A percentile compares a stretch with the other conserved stretches of the same genome.
Evolutionary conservation across 23 red algal species (phyloP).

Genomic region (Cyanidioschyzon merolae): DNA sequence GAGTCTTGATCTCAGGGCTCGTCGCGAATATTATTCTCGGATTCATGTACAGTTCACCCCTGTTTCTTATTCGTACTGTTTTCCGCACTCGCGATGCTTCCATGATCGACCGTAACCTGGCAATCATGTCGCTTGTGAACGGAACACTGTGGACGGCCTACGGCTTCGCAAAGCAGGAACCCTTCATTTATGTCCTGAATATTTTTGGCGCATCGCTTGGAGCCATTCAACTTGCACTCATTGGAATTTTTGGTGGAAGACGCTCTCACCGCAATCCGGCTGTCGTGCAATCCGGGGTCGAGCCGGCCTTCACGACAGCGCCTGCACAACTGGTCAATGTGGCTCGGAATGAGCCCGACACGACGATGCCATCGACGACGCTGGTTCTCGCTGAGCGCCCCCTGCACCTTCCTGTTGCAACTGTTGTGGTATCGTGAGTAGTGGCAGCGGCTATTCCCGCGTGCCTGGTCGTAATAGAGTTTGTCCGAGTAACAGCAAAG

Average conservation of each 20-base stretch:
- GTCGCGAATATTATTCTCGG: slow-evolving; percentile 16
- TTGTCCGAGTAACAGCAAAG: too few relatives aligned
- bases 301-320: not conserved
- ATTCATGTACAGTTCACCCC: slow-evolving; percentile 21
- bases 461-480: too few relatives aligned
- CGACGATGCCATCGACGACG: not conserved
- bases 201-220: slow-evolving; percentile 16
- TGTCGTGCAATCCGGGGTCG: not conserved
- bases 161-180: slow-evolving; percentile 20
- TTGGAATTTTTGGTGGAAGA: slow-evolving; percentile 12
- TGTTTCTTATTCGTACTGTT: not conserved
- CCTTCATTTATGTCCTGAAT: slow-evolving; percentile 24
- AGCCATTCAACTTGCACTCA: not conserved
- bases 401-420: not conserved
- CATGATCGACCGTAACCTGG: slow-evolving; percentile 10
- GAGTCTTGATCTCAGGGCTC: slow-evolving; percentile 7
- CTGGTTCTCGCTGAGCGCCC: not conserved
- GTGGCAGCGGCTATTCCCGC: too few relatives aligned
- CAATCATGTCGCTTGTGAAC: slow-evolving; percentile 19
- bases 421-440: too few relatives aligned
- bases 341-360: not conserved
- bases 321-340: not conserved
- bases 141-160: slow-evolving; percentile 27
- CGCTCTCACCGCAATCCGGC: not conserved
- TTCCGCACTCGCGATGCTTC: slow-evolving; percentile 15